Percentiles rank a stretch among this genome's conserved stretches.
Conservation (phyloP, 495 filamentous ascomycete genomes). For the Chaetomium tenue region DNA sequence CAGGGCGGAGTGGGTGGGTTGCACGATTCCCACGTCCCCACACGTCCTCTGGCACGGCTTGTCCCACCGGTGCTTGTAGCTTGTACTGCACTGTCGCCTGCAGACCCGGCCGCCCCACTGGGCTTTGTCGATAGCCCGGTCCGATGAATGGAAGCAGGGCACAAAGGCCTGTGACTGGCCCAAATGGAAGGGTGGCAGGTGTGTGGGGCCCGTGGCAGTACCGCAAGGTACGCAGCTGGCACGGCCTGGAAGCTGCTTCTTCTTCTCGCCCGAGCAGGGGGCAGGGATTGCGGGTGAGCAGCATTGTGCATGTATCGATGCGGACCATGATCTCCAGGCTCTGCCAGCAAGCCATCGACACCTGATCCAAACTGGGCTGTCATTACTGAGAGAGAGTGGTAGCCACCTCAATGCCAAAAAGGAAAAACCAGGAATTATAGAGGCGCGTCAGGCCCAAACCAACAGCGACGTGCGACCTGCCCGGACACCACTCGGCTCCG, state of each 20-base stretch:
- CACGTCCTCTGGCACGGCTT: constrained; percentile 11
- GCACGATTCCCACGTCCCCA: constrained; percentile 17
- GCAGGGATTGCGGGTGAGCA: constrained; percentile 48
- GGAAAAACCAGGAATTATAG: too few species aligned
- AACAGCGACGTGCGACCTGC: not conserved
- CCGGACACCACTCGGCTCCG: not conserved
- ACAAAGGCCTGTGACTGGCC: constrained; percentile 18
- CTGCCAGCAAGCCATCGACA: constrained; percentile 4
- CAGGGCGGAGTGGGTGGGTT: constrained; percentile 23
- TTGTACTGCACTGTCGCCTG: constrained; percentile 16
- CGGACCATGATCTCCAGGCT: constrained; percentile 19
- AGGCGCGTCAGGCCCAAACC: not conserved
- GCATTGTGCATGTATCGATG: constrained; percentile 26
- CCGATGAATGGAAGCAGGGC: constrained; percentile 13
- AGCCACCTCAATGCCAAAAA: not conserved
- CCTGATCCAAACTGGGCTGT: not conserved
- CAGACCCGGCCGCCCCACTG: constrained; percentile 10
- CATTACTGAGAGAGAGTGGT: not conserved
- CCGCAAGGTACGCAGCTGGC: constrained; percentile 29
- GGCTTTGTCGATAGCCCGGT: constrained; percentile 26
- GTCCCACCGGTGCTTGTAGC: constrained; percentile 10
- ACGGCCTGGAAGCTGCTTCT: constrained; percentile 21
- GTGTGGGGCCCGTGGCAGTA: constrained; percentile 25
- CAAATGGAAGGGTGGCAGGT: constrained; percentile 11
- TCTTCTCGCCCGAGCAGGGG: constrained; percentile 36